These are phyloP conservation scores for Phytopythium aichiense DNA, from an alignment of 352 stramenopile species.

Conservation along the genomic window DNA sequence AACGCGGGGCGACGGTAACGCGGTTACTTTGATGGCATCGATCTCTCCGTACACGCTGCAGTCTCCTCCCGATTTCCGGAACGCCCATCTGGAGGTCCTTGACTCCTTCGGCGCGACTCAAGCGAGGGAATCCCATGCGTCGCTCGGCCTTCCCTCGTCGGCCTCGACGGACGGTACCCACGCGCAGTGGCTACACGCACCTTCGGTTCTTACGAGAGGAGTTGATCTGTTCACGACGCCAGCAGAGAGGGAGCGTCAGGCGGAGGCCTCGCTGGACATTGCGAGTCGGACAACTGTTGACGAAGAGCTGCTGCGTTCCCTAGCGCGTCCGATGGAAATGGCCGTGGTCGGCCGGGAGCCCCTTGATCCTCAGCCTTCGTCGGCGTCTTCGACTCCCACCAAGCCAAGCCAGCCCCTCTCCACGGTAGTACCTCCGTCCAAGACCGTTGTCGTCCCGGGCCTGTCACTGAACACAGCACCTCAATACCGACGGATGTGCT, in stretches of 20 bases:
- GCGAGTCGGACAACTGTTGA: neutral
- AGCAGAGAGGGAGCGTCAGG: slow-evolving; percentile 1
- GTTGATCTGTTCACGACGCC: neutral
- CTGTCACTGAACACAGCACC: slow-evolving; percentile 15
- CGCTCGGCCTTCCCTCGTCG: neutral
- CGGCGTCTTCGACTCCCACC: neutral
- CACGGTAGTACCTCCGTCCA: neutral
- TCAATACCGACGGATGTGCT: slow-evolving; percentile 12
- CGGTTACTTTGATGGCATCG: neutral
- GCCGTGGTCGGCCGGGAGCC: neutral
- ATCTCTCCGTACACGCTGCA: neutral
- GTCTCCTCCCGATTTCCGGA: neutral
- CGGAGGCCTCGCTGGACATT: neutral
- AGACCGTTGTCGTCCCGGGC: slow-evolving; percentile 20
- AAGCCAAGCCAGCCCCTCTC: neutral
- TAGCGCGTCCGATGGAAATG: neutral
- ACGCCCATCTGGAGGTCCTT: neutral
- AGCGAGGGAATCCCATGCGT: neutral
- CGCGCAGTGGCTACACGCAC: neutral
- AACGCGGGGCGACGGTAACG: neutral
- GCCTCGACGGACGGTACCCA: neutral
- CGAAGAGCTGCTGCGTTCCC: neutral
- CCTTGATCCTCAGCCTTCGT: neutral
- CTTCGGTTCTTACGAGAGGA: neutral
- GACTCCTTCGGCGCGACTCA: neutral